Evolutionary conservation across 352 stramenopile species (phyloP).

Genomic region (Phytophthora tentaculata): DNA sequence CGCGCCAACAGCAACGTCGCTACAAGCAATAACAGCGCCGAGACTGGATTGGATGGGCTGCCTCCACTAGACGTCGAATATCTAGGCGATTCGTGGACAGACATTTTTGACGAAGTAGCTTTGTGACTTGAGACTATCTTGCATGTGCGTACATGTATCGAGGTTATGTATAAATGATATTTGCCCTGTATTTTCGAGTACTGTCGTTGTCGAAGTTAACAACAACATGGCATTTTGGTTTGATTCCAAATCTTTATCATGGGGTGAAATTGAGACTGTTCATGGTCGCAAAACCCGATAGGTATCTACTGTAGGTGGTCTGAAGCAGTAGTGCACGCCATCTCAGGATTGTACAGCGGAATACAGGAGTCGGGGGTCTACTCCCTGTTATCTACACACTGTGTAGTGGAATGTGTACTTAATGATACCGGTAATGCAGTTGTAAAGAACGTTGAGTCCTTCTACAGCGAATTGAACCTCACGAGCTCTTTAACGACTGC

Average conservation of each 20-base stretch:
- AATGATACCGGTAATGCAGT: too few species aligned
- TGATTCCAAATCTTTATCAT: neutral
- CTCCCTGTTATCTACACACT: too few species aligned
- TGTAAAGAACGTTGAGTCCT: too few species aligned
- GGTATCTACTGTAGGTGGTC: neutral
- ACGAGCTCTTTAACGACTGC: too few species aligned
- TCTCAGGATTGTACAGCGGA: neutral
- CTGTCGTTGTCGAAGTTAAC: neutral
- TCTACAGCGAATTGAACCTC: too few species aligned
- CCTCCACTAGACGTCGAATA: constrained; percentile 32
- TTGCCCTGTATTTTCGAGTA: constrained; percentile 9
- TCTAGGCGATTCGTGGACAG: constrained; percentile 33
- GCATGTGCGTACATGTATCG: neutral
- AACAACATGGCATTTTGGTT: too few species aligned
- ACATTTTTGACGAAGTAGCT: constrained; percentile 34
- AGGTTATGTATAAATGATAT: neutral
- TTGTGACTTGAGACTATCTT: constrained; percentile 10
- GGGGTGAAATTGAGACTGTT: neutral
- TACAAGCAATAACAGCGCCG: neutral
- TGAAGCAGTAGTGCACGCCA: constrained; percentile 25
- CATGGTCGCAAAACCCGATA: neutral
- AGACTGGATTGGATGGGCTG: constrained; percentile 12
- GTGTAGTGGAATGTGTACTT: too few species aligned
- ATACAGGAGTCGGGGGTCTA: too few species aligned
- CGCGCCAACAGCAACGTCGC: neutral